Evolutionary conservation across 2,329 filamentous ascomycete genomes (phyloP).

Genomic region (Hymenoscyphus fraxineus): DNA sequence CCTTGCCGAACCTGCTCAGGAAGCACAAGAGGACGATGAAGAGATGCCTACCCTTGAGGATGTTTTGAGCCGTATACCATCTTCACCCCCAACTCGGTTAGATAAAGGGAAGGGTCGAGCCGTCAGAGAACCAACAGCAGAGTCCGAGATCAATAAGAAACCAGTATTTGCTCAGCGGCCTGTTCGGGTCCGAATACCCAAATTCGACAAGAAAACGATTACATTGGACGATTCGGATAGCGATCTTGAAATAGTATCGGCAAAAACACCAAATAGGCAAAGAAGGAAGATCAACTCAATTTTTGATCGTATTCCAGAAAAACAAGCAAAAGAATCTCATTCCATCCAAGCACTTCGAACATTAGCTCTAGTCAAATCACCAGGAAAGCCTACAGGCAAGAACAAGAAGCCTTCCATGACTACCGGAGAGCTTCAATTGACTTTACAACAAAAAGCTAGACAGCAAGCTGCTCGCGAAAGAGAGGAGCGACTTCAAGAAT

Average conservation of each 20-base stretch:
- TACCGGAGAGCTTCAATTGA: slow-evolving; percentile 62
- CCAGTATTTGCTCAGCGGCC: slow-evolving; percentile 29
- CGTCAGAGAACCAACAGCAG: slow-evolving; percentile 31
- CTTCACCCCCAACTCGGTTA: slow-evolving; percentile 26
- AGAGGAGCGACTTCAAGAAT: slow-evolving; percentile 69
- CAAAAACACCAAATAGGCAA: slow-evolving; percentile 27
- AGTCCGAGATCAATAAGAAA: slow-evolving; percentile 21
- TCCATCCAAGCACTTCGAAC: slow-evolving; percentile 67
- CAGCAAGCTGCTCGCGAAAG: slow-evolving; percentile 77
- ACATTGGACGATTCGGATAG: slow-evolving; percentile 43
- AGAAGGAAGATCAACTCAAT: slow-evolving; percentile 56
- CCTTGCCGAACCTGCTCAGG: neutral
- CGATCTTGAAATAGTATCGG: slow-evolving; percentile 39
- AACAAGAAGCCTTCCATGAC: slow-evolving; percentile 58
- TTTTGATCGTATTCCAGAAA: slow-evolving; percentile 65
- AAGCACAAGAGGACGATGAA: slow-evolving; percentile 11
- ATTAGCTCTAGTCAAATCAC: slow-evolving; percentile 68
- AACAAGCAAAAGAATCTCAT: slow-evolving; percentile 57
- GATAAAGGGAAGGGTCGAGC: slow-evolving; percentile 63
- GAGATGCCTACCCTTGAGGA: slow-evolving; percentile 23
- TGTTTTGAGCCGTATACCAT: slow-evolving; percentile 14
- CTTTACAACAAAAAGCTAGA: slow-evolving; percentile 67
- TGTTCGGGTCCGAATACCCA: slow-evolving; percentile 40
- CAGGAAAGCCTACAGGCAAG: slow-evolving; percentile 44
- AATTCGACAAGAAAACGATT: slow-evolving; percentile 37